Percentiles rank a stretch among this genome's conserved stretches.
Evolutionary conservation across 1,139 yeast species (phyloP).

Genomic region (Yamadazyma sp.): DNA sequence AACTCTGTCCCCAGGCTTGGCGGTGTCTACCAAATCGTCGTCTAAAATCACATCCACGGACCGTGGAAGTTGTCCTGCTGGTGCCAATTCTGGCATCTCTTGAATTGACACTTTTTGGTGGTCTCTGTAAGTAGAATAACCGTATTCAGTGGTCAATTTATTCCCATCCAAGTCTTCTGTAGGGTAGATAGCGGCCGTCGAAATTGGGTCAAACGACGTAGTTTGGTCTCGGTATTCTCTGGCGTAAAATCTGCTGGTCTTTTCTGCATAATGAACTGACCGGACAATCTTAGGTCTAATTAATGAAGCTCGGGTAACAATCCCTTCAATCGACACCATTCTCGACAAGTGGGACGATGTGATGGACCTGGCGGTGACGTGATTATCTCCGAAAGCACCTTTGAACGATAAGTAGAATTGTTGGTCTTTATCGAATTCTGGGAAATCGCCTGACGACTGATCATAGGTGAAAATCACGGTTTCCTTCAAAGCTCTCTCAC

Average conservation of each 20-base stretch:
- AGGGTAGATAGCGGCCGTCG: slow-evolving; percentile 88
- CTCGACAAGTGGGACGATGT: slow-evolving; percentile 75
- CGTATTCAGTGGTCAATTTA: slow-evolving; percentile 86
- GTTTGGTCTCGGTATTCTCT: slow-evolving; percentile 94
- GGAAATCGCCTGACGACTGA: slow-evolving; percentile 49
- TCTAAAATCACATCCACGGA: slow-evolving; percentile 88
- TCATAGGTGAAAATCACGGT: slow-evolving; percentile 70
- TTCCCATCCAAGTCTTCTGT: slow-evolving; percentile 92
- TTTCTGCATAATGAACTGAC: slow-evolving; percentile 92
- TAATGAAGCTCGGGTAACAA: slow-evolving; percentile 89
- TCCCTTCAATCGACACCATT: slow-evolving; percentile 89
- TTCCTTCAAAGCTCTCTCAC: slow-evolving; percentile 83
- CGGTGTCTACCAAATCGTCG: slow-evolving; percentile 88
- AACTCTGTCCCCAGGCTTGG: slow-evolving; percentile 95
- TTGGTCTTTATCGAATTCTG: slow-evolving; percentile 57
- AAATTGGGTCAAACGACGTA: slow-evolving; percentile 81
- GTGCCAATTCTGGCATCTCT: slow-evolving; percentile 98
- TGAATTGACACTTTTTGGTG: slow-evolving; percentile 93
- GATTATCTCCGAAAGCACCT: slow-evolving; percentile 90
- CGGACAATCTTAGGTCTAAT: slow-evolving; percentile 90
- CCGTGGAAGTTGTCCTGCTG: slow-evolving; percentile 96
- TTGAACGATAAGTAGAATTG: slow-evolving; percentile 77
- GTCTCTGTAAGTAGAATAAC: slow-evolving; percentile 89
- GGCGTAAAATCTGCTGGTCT: slow-evolving; percentile 80
- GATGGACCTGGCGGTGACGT: slow-evolving; percentile 85